Conservation (phyloP, 2,329 filamentous ascomycete genomes). For the Colletotrichum sublineola region DNA sequence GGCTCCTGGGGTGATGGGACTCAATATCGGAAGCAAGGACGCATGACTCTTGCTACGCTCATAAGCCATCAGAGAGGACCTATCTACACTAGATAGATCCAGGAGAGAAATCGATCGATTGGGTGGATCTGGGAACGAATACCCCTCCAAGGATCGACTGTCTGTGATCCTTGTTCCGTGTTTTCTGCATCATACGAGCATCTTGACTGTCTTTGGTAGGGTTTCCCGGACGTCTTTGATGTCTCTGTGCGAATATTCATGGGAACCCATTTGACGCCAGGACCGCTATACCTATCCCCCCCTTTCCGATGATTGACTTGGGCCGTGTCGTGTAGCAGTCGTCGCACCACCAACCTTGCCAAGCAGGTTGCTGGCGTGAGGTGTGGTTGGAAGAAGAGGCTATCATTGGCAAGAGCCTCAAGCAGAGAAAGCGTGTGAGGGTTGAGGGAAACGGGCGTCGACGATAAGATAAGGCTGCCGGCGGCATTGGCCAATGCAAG, state of each 20-base stretch:
- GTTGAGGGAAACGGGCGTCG: conserved; percentile 8
- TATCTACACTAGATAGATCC: not conserved
- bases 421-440: not conserved
- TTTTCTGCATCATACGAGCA: not conserved
- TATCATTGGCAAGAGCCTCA: conserved; percentile 30
- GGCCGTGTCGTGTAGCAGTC: not conserved
- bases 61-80: not conserved
- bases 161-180: no score
- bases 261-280: not conserved
- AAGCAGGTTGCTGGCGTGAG: not conserved
- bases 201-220: not conserved
- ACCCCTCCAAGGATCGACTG: no score
- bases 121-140: no score
- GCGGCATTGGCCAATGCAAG: conserved; percentile 25
- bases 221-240: not conserved
- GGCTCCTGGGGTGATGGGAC: no score
- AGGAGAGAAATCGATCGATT: not conserved
- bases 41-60: not conserved
- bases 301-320: not conserved
- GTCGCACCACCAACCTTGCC: not conserved
- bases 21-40: no score
- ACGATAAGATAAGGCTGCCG: conserved; percentile 1
- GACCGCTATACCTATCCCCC: not conserved
- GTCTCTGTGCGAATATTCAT: not conserved
- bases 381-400: conserved; percentile 25